Evolutionary conservation across 2,329 filamentous ascomycete species (phyloP).

Genomic region (Pseudogymnoascus sp.): DNA sequence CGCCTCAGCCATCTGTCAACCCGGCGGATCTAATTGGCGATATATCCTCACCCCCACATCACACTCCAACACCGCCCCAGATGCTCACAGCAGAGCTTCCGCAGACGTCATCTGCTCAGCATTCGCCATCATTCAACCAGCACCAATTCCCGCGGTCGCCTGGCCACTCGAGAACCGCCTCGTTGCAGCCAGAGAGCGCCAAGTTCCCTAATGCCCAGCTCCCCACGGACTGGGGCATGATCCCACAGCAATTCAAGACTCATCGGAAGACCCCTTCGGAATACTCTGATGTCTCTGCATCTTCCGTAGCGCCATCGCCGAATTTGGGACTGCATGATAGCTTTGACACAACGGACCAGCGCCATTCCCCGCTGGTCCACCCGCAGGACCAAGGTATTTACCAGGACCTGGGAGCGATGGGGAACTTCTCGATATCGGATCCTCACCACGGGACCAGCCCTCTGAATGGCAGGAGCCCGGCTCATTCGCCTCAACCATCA

Average conservation of each 20-base stretch:
- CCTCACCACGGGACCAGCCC: conserved; percentile 49
- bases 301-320: conserved; percentile 75
- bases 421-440: conserved; percentile 72
- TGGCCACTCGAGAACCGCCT: conserved; percentile 26
- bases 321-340: conserved; percentile 68
- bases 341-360: conserved; percentile 63
- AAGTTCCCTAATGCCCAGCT: conserved; percentile 43
- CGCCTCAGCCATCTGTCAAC: conserved; percentile 35
- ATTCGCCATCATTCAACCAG: conserved; percentile 10
- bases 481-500: conserved; percentile 61
- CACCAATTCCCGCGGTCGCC: conserved; percentile 25
- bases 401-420: conserved; percentile 68
- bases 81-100: conserved; percentile 17
- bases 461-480: conserved; percentile 68
- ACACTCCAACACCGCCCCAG: conserved; percentile 23
- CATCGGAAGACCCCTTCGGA: conserved; percentile 85
- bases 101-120: conserved; percentile 10
- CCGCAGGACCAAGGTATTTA: conserved; percentile 65
- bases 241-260: conserved; percentile 58
- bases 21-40: conserved; percentile 38
- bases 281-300: conserved; percentile 82
- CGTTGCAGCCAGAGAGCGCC: conserved; percentile 28
- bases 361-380: conserved; percentile 72
- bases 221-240: conserved; percentile 46
- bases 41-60: conserved; percentile 35